phyloP scores from a whole-genome alignment of 805 yeast species.

The Pichia exigua region DNA sequence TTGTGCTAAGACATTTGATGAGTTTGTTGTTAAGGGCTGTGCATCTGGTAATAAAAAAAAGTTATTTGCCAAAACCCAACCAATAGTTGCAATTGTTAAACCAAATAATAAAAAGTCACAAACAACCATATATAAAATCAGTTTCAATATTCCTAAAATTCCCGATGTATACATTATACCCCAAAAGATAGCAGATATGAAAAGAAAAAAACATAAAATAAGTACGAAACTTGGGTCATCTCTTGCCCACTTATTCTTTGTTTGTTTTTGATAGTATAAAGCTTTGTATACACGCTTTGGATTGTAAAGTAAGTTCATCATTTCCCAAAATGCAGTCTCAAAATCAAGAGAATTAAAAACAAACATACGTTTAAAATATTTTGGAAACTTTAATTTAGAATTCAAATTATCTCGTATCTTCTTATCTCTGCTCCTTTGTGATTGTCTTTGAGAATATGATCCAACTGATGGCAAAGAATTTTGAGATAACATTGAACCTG shows the following conservation, averaged over 20 bases:
- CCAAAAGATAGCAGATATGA: slow-evolving; percentile 81
- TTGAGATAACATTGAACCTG: slow-evolving; percentile 10
- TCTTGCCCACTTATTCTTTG: slow-evolving; percentile 73
- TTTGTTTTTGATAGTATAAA: slow-evolving; percentile 74
- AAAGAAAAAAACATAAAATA: slow-evolving; percentile 56
- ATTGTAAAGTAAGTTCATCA: slow-evolving; percentile 58
- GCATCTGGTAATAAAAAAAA: slow-evolving; percentile 33
- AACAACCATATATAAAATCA: slow-evolving; percentile 75
- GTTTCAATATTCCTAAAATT: slow-evolving; percentile 49
- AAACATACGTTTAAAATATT: slow-evolving; percentile 37
- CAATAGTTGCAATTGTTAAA: slow-evolving; percentile 54
- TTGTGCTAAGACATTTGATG: slow-evolving; percentile 21
- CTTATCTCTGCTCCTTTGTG: slow-evolving; percentile 2
- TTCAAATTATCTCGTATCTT: slow-evolving; percentile 10
- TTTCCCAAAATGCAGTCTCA: slow-evolving; percentile 92
- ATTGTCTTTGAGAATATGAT: slow-evolving; percentile 12
- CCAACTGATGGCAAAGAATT: slow-evolving; percentile 10
- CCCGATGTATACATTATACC: slow-evolving; percentile 73
- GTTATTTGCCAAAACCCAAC: slow-evolving; percentile 66
- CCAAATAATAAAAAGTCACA: slow-evolving; percentile 77
- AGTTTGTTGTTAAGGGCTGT: slow-evolving; percentile 2
- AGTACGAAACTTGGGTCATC: slow-evolving; percentile 89
- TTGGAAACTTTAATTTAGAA: slow-evolving; percentile 19
- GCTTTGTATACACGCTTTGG: slow-evolving; percentile 81
- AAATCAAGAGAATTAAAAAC: slow-evolving; percentile 80